Conservation (phyloP, 169 alveolate genomes). For the Perkinsus chesapeaki region DNA sequence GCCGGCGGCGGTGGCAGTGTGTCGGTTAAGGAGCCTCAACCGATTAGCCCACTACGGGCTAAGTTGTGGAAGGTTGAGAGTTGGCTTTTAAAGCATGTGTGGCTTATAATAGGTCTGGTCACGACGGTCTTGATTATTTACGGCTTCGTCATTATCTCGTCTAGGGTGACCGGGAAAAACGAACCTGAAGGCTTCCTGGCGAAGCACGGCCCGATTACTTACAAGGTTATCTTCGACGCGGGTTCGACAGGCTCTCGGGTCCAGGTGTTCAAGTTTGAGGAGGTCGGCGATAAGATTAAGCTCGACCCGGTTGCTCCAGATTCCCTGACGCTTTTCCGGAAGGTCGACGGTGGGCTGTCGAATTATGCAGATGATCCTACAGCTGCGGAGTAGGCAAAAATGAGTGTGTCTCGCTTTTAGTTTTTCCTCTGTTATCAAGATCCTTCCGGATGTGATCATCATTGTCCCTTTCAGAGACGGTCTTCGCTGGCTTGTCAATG, state of each 20-base stretch:
- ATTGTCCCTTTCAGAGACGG: background rate
- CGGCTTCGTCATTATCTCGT: background rate
- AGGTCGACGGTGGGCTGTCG: background rate
- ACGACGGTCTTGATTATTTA: background rate
- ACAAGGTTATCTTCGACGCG: background rate
- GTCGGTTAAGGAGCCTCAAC: background rate
- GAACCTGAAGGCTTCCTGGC: background rate
- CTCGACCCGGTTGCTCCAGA: background rate
- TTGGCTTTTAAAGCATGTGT: background rate
- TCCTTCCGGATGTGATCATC: background rate
- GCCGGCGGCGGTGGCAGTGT: background rate
- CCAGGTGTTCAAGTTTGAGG: background rate
- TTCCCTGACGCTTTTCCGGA: background rate
- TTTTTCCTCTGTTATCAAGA: background rate
- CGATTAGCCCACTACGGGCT: background rate
- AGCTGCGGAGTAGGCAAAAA: background rate
- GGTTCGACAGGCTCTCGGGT: background rate
- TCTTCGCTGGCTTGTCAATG: background rate
- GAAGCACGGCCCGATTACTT: background rate
- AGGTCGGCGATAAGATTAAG: background rate
- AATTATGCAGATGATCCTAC: background rate
- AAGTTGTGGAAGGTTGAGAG: background rate
- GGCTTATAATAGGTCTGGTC: background rate
- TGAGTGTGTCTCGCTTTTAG: background rate
- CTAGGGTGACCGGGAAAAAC: background rate